phyloP scores from a whole-genome alignment of 1,139 yeast genomes.

The Suzukiozyma palmioleophila region DNA sequence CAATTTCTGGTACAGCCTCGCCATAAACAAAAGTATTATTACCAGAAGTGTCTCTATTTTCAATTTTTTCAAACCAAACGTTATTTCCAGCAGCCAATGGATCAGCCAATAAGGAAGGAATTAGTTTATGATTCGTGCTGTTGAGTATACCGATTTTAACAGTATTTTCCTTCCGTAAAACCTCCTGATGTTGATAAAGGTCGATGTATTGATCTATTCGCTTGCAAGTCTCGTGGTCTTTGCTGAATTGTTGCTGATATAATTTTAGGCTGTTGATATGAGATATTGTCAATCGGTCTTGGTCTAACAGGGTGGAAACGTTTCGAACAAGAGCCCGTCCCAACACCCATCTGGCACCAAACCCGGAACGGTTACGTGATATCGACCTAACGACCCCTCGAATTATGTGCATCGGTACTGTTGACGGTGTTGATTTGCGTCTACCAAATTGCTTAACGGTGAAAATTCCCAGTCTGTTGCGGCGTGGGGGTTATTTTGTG shows the following conservation, averaged over 20 bases:
- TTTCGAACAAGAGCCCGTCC: neutral
- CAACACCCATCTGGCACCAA: neutral
- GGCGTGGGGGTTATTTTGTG: neutral
- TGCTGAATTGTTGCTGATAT: conserved; percentile 22
- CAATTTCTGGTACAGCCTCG: conserved; percentile 4
- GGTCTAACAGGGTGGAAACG: neutral
- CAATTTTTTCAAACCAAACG: conserved; percentile 28
- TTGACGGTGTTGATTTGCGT: too few species aligned
- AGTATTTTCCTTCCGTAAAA: conserved; percentile 1
- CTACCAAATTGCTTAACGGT: too few species aligned
- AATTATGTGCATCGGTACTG: too few species aligned
- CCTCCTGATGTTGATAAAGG: neutral
- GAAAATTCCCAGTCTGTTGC: neutral
- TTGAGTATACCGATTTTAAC: conserved; percentile 32
- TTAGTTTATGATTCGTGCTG: conserved; percentile 20
- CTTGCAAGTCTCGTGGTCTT: conserved; percentile 19
- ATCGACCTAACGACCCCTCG: too few species aligned
- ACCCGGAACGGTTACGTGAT: too few species aligned
- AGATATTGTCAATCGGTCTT: neutral
- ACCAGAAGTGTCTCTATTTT: conserved; percentile 15
- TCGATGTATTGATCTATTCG: conserved; percentile 15
- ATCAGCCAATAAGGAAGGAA: conserved; percentile 38
- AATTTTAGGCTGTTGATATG: neutral
- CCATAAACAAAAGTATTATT: conserved; percentile 19
- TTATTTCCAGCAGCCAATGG: conserved; percentile 34